These are phyloP conservation scores for Cerrena zonata DNA, from an alignment of 1,284 basidiomycete genomes.

Conservation along the genomic window DNA sequence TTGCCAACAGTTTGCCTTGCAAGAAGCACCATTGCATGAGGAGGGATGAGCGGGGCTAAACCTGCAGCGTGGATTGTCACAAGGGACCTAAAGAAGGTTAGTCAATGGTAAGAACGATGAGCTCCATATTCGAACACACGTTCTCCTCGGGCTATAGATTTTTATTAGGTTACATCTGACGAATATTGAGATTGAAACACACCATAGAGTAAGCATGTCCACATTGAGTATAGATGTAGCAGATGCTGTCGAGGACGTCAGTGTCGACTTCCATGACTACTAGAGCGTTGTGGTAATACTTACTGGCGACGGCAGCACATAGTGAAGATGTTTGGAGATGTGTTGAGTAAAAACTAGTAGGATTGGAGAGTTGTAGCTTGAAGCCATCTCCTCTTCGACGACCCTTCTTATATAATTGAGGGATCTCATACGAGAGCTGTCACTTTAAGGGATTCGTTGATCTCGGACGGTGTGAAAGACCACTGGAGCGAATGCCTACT, in stretches of 20 bases:
- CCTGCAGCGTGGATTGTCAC: conserved; percentile 21
- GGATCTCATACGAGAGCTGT: no score
- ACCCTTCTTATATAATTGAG: no score
- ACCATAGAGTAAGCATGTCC: conserved; percentile 17
- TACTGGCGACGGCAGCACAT: conserved; percentile 18
- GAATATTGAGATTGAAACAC: no score
- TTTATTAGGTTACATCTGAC: background rate
- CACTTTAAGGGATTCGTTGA: no score
- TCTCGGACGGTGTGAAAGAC: no score
- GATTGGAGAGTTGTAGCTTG: no score
- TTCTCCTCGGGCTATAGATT: conserved; percentile 14
- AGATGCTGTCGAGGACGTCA: conserved; percentile 10
- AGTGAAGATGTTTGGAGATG: background rate
- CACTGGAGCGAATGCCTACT: no score
- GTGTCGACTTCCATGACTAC: background rate
- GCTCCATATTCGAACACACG: background rate
- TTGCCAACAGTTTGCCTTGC: conserved; percentile 27
- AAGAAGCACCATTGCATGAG: conserved; percentile 17
- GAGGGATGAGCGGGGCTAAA: conserved; percentile 23
- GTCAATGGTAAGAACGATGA: background rate
- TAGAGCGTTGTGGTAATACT: no score
- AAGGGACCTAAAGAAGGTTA: conserved; percentile 16
- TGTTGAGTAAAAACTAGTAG: no score
- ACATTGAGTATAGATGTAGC: conserved; percentile 16
- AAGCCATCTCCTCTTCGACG: no score